Percentiles rank a stretch among this genome's conserved stretches.
phyloP scores from a whole-genome alignment of 2,329 filamentous ascomycete species.

The Sphaerulina populicola region DNA sequence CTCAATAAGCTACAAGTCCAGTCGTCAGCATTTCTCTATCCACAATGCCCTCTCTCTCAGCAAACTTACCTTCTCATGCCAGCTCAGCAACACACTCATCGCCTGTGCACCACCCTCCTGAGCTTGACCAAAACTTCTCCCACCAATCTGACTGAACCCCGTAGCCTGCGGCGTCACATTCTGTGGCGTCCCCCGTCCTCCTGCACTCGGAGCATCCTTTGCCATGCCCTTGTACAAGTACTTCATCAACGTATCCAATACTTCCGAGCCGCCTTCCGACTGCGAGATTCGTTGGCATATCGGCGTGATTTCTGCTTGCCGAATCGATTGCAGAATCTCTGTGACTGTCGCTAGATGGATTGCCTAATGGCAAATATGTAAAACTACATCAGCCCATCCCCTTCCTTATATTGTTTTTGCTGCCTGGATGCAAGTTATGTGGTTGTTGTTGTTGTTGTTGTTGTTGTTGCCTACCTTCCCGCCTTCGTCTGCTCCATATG shows the following conservation, averaged over 20 bases:
- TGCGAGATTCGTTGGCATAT: slow-evolving; percentile 74
- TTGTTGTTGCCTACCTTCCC: slow-evolving; percentile 40
- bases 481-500: slow-evolving; percentile 53
- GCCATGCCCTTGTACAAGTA: slow-evolving; percentile 93
- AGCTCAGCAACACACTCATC: slow-evolving; percentile 95
- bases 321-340: slow-evolving; percentile 92
- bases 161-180: slow-evolving; percentile 65
- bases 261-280: slow-evolving; percentile 70
- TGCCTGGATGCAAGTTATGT: slow-evolving; percentile 3
- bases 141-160: slow-evolving; percentile 72
- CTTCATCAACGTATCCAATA: slow-evolving; percentile 92
- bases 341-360: slow-evolving; percentile 78
- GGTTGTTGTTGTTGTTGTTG: too few species aligned
- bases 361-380: background rate
- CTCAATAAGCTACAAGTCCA: slow-evolving; percentile 59
- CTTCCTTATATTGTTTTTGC: background rate
- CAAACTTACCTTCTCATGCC: slow-evolving; percentile 74
- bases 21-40: slow-evolving; percentile 3
- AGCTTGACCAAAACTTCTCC: slow-evolving; percentile 44
- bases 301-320: slow-evolving; percentile 88
- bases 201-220: slow-evolving; percentile 30
- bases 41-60: background rate
- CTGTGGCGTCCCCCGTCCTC: slow-evolving; percentile 20
- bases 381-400: background rate
- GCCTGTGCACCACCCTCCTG: slow-evolving; percentile 65